Evolutionary conservation across 2,329 filamentous ascomycete genomes (phyloP).

Genomic region (Aureobasidium sp.): DNA sequence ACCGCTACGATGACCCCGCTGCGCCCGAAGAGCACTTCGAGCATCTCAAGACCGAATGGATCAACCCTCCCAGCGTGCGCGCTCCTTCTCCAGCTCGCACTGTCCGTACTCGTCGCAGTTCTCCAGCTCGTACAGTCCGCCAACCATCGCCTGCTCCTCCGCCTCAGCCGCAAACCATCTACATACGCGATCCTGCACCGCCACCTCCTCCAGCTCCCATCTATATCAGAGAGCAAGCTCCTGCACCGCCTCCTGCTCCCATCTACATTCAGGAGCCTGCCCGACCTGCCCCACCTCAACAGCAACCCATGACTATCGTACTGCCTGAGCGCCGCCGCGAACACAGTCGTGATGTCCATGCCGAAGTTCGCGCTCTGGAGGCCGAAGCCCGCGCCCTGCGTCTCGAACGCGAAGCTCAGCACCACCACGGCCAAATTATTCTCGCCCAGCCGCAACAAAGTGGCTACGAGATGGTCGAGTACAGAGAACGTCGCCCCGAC

Average conservation of each 20-base stretch:
- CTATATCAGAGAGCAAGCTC: conserved; percentile 22
- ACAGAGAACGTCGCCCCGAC: conserved; percentile 46
- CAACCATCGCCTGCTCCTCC: conserved; percentile 15
- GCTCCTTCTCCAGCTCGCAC: conserved; percentile 19
- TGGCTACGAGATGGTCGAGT: conserved; percentile 37
- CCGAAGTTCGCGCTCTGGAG: conserved; percentile 65
- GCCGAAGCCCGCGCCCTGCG: conserved; percentile 52
- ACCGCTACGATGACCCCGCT: conserved; percentile 27
- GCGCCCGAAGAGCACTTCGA: conserved; percentile 25
- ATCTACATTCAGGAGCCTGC: conserved; percentile 24
- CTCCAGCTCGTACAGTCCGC: conserved; percentile 19
- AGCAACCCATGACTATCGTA: conserved; percentile 30
- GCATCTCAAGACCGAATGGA: conserved; percentile 30
- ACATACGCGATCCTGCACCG: conserved; percentile 18
- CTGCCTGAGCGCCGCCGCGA: conserved; percentile 38
- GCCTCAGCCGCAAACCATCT: conserved; percentile 15
- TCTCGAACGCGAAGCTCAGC: conserved; percentile 47
- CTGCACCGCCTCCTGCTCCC: conserved; percentile 6
- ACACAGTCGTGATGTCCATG: conserved; percentile 57
- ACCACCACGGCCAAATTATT: conserved; percentile 28
- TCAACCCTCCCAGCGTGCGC: conserved; percentile 31
- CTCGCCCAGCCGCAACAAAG: conserved; percentile 31
- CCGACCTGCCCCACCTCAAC: conserved; percentile 16
- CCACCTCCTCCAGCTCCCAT: conserved; percentile 16
- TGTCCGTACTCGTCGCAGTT: conserved; percentile 21